Evolutionary conservation across 129 eudicot genomes (phyloP), one percentile per base, ranked within the genome.

Genomic region (Solidago caesia): DNA sequence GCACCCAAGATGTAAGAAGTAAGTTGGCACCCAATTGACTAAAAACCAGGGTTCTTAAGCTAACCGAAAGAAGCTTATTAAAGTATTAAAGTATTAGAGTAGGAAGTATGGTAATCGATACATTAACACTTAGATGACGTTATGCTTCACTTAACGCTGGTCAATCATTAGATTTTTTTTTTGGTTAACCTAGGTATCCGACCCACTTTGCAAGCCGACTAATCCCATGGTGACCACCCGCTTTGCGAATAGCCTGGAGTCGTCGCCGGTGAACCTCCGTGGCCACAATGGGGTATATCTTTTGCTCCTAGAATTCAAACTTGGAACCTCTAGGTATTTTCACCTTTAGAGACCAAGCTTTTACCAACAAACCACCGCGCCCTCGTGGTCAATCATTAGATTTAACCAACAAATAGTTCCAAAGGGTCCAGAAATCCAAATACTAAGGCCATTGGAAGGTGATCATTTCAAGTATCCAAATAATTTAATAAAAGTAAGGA

Each of bases 401-500:
- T 44, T 43, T 21, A 14, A 49, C 4, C 15, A 15, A 33, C 8
- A 33, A 52, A 29, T 14, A 55, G 8, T 43, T 53, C 16, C n/a
- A n/a, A 70, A n/a, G 5, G 41, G 10, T 46, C 72, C 21, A 67
- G 21, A 10, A 15, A 29, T 58, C 75, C 46, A 71, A 39, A 71
- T 16, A 71, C 75, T 8, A 53, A 55, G 15, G 47, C 15, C 43
- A 14, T 55, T 55, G 2, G 21, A 43, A 52, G 64, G 13, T 15
- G 75, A 9, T 67, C 46, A 33, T 46, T 67, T 67, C 46, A 67
- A 45, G 39, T 44, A 67, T 42, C 57, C 7, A 67, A 46, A 8
- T 45, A 10, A 39, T 67, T 46, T 7, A 66, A 66, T 26, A 21
- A 44, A 67, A 25, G 25, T 56, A 67, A 45, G 53, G 44, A 8